Evolutionary conservation across 225 moss, liverwort and hornwort genomes (phyloP), one percentile per base, ranked within the genome.

Genomic region (Anthoceros angustus): DNA sequence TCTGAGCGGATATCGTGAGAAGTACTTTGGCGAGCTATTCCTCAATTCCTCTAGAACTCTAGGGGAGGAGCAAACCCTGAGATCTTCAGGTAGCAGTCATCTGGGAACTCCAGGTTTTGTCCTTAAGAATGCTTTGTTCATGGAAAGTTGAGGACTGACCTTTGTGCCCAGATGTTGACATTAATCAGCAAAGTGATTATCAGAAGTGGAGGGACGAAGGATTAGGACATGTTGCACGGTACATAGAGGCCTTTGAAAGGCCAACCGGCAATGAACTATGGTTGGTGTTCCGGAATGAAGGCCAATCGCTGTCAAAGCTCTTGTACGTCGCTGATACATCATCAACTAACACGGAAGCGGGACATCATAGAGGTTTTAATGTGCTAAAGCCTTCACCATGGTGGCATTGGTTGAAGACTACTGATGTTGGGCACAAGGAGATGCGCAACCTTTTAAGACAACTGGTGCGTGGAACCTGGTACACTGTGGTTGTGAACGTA

Each of bases 341-440:
- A 42, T 71, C 61, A 25, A 74, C 76, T 71, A 64, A 64, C 43
- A 73, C 74, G 63, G 77, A 77, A 72, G 86, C 68, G 14, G 74
- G 76, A 63, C 75, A 77, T 75, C 68, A 75, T n/a, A 76, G 72
- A 63, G 77, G 82, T 40, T 81, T 89, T 68, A 84, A 80, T 62
- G 80, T 86, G 62, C 79, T 89, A 65, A 84, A 84, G 62, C 86
- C 89, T 62, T 89, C 89, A 42, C 79, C 84, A 9, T 89, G 89
- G 89, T 89, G 89, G 89, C 80, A 84, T 61, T 89, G 89, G 89
- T 79, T 89, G 20, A 89, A 89, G 74, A 81, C 73, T 63, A 86
- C 86, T 14, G 76, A 84, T 38, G 79, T 73, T 41, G 89, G 89
- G 55, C 73, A 74, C 43, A 67, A 65, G 63, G 89, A 89, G 73